Conservation (phyloP, 164 flowering plant genomes). For the Kalanchoe fedtschenkoi region DNA sequence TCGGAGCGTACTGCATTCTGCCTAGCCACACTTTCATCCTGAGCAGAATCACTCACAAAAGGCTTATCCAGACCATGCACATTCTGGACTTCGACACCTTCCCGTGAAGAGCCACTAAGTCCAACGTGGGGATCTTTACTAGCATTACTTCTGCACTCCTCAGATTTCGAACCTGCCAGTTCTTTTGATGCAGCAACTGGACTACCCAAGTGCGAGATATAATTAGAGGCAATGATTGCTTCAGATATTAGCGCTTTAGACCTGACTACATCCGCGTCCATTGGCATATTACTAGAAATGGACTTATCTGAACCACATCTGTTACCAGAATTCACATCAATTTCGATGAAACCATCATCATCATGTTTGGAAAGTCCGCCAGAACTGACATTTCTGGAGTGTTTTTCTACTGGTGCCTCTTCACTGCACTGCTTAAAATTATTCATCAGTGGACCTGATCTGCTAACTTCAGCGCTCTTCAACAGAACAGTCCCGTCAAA, state of each 20-base stretch:
- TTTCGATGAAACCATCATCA: not conserved
- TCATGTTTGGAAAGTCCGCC: not conserved
- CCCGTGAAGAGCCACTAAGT: constrained; percentile 1
- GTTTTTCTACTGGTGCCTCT: not conserved
- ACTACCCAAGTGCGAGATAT: not conserved
- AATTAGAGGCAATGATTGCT: not conserved
- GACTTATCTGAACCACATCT: constrained; percentile 1
- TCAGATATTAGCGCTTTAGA: not conserved
- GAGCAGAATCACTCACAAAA: constrained; percentile 8
- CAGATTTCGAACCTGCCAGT: not conserved
- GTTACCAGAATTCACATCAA: not conserved
- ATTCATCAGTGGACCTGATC: not conserved
- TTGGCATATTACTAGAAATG: not conserved
- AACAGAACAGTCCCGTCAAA: not conserved
- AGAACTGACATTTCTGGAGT: not conserved
- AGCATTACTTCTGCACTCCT: constrained; percentile 5
- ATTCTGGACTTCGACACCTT: constrained; percentile 8
- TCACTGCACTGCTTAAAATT: not conserved
- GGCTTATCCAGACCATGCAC: constrained; percentile 9
- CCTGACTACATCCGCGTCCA: not conserved
- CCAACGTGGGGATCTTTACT: not conserved
- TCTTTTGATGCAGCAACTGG: not conserved
- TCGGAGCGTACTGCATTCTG: constrained; percentile 7
- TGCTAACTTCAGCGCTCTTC: not conserved
- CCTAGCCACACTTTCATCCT: constrained; percentile 10